Evolutionary conservation across 1,139 yeast genomes (phyloP).

Genomic region (Saccharomyces hybrid): DNA sequence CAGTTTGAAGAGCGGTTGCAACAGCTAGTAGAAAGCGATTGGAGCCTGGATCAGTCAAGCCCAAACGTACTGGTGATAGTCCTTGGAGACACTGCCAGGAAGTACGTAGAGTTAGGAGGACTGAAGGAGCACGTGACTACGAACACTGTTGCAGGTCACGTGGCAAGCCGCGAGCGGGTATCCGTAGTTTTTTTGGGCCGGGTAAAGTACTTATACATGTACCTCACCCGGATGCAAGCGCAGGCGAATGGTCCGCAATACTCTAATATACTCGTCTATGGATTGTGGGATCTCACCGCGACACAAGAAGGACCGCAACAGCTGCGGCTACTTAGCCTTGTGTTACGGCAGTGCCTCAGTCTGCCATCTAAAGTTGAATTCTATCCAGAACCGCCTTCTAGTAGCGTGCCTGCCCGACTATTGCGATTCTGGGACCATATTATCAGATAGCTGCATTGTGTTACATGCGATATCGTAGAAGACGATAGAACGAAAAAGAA

Average conservation of each 20-base stretch:
- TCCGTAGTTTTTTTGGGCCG: background rate
- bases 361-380: background rate
- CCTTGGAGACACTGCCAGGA: background rate
- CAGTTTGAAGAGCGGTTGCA: background rate
- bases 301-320: background rate
- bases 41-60: background rate
- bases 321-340: background rate
- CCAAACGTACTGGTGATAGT: background rate
- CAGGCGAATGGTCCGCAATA: background rate
- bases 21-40: background rate
- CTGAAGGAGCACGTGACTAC: background rate
- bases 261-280: background rate
- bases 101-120: background rate
- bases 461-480: background rate
- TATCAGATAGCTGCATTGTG: background rate
- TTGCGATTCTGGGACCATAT: background rate
- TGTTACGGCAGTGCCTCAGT: background rate
- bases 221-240: background rate
- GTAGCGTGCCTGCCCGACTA: background rate
- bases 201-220: background rate
- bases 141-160: background rate
- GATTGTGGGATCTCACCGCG: background rate
- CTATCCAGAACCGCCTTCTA: background rate
- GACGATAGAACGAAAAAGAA: background rate
- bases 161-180: background rate